Evolutionary conservation across 768 basidiomycete species (phyloP).

Genomic region (Boletus rubropictus): DNA sequence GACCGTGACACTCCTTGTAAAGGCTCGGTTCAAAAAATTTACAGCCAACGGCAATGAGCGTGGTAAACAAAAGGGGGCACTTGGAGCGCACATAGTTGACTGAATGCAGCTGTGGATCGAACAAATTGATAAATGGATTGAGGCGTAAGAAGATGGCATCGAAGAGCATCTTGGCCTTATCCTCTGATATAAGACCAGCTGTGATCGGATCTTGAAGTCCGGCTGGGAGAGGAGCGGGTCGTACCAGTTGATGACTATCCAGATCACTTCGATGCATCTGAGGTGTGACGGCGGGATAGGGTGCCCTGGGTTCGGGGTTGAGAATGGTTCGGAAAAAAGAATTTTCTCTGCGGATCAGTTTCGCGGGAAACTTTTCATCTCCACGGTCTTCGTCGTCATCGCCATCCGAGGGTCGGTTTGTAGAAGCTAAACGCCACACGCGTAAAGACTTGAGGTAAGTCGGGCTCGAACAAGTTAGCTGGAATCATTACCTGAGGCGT

Average conservation of each 20-base stretch:
- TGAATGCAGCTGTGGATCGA: slow-evolving; percentile 84
- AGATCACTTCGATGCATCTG: slow-evolving; percentile 31
- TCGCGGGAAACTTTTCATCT: slow-evolving; percentile 69
- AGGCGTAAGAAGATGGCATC: slow-evolving; percentile 77
- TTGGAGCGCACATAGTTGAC: slow-evolving; percentile 70
- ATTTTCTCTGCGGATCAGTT: slow-evolving; percentile 69
- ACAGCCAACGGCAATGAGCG: slow-evolving; percentile 76
- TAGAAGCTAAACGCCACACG: slow-evolving; percentile 17
- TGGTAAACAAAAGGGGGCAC: slow-evolving; percentile 80
- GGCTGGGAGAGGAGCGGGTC: slow-evolving; percentile 33
- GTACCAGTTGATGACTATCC: slow-evolving; percentile 32
- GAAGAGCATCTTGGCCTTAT: slow-evolving; percentile 66
- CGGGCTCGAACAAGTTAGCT: background rate
- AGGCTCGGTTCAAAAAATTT: slow-evolving; percentile 74
- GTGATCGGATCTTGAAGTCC: slow-evolving; percentile 63
- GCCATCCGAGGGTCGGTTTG: slow-evolving; percentile 27
- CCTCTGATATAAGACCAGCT: slow-evolving; percentile 63
- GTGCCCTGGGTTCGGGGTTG: slow-evolving; percentile 56
- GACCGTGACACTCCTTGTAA: slow-evolving; percentile 62
- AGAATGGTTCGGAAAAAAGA: slow-evolving; percentile 83
- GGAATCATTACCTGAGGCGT: slow-evolving; percentile 23
- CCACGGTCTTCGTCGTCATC: slow-evolving; percentile 66
- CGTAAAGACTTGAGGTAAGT: slow-evolving; percentile 1
- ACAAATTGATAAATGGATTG: slow-evolving; percentile 85
- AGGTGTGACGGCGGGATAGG: slow-evolving; percentile 25